Base-by-base conservation (phyloP, 352 stramenopile species). In the Globisporangium cylindrosporum region DNA sequence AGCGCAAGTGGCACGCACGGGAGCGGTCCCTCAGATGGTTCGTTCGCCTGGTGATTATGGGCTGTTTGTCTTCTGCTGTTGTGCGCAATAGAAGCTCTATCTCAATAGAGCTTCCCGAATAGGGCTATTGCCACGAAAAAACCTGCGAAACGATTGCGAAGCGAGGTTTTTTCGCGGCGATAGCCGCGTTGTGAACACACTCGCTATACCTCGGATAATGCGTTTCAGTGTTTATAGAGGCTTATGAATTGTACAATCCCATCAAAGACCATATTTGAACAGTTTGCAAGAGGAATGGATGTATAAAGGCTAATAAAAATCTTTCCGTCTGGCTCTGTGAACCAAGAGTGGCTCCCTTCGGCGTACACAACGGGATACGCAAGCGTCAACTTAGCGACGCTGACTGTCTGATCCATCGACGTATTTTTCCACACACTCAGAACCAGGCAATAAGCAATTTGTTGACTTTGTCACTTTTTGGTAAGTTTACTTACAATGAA, bases 301-400 rank as follows among this genome's bases (percentile, higher is more conserved):
- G 0, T 32, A 43, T 12, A 43, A 14, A 62, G 57, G 58, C 14
- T 4, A 53, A 54, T 36, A 53, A 38, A 63, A 1, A 22, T 1
- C 8, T n/a, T 46, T 15, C 20, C 55, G 32, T 49, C 58, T 27
- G 41, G 27, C 58, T 54, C 34, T 64, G 29, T 36, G 24, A 25
- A 32, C 9, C 9, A 24, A 36, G 24, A 36, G 41, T 54, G 41
- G 59, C 18, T 66, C 25, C n/a, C 59, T 65, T 66, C 60, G 43
- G 60, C 60, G 43, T 58, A 48, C 60, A 43, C 59, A 9, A 66
- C 25, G 1, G 14, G 60, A 58, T 58, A 58, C 60, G 60, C 60
- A 57, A 66, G 60, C 46, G 43, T 51, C 43, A 20, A 51, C 43
- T 51, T 51, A 10, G 10, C 6, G 18, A 7, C 3, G 14, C 5